Conservation (phyloP, 1,284 basidiomycete species). For the Gymnopus androsaceus region DNA sequence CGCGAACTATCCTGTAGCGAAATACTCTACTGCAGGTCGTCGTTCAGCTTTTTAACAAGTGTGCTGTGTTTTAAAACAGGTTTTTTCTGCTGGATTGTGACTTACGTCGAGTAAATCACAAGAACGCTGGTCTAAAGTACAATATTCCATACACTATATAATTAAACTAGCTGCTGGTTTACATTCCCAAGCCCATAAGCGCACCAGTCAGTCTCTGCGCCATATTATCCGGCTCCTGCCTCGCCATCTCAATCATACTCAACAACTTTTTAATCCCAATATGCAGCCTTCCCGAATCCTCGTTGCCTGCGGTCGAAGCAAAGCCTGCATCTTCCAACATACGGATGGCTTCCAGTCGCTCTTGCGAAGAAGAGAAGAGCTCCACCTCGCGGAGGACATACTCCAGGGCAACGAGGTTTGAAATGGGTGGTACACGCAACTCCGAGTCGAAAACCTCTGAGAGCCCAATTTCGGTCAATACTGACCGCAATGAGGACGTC, state of each 20-base stretch:
- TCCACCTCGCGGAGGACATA: conserved; percentile 82
- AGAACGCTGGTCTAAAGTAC: no score
- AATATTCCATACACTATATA: not conserved
- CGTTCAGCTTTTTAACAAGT: no score
- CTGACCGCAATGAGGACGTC: conserved; percentile 86
- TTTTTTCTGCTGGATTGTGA: no score
- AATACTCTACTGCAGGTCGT: no score
- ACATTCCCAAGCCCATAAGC: conserved; percentile 64
- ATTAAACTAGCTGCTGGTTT: conserved; percentile 6
- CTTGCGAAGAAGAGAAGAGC: conserved; percentile 68
- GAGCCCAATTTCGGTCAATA: conserved; percentile 90
- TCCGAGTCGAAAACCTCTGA: conserved; percentile 89
- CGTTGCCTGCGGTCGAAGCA: conserved; percentile 46
- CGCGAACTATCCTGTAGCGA: no score
- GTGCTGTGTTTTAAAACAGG: no score
- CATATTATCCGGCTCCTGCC: conserved; percentile 85
- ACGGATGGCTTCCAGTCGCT: conserved; percentile 61
- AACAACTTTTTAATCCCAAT: conserved; percentile 96
- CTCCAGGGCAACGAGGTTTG: conserved; percentile 72
- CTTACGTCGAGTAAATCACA: no score
- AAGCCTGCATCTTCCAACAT: conserved; percentile 82
- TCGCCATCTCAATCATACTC: conserved; percentile 93
- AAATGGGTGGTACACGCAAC: conserved; percentile 84
- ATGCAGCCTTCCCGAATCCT: conserved; percentile 53
- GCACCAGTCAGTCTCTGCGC: conserved; percentile 75